Percentiles rank a stretch among this genome's conserved stretches.
Conservation (phyloP, 2,329 filamentous ascomycete species). For the Decorospora gaudefroyi region DNA sequence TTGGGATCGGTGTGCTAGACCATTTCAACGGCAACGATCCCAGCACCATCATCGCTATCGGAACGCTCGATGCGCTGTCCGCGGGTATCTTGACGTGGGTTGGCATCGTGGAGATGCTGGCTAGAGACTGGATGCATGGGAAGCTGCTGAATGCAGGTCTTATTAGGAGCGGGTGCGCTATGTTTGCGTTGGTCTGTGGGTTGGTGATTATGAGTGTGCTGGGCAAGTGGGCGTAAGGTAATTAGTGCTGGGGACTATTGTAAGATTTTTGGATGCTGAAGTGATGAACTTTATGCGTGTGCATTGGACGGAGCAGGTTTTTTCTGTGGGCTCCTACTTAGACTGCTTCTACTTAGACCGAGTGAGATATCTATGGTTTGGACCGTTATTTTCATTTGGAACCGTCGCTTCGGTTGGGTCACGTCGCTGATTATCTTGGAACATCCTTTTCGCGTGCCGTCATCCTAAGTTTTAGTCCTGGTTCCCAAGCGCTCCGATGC, state of each 20-base stretch:
- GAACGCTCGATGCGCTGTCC: slow-evolving; percentile 72
- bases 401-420: too few species aligned
- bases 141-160: slow-evolving; percentile 57
- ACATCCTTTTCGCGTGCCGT: too few species aligned
- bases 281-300: slow-evolving; percentile 4
- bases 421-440: too few species aligned
- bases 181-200: slow-evolving; percentile 62
- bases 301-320: slow-evolving; percentile 2
- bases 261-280: slow-evolving; percentile 1
- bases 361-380: background rate
- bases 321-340: too few species aligned
- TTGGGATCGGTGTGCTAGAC: slow-evolving; percentile 72
- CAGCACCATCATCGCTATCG: slow-evolving; percentile 70
- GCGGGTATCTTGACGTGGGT: slow-evolving; percentile 82
- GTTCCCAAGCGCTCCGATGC: too few species aligned
- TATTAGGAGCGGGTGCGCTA: slow-evolving; percentile 56
- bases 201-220: slow-evolving; percentile 72
- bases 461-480: too few species aligned
- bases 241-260: background rate
- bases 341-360: slow-evolving; percentile 6
- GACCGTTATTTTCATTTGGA: background rate
- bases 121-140: slow-evolving; percentile 68
- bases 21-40: slow-evolving; percentile 74
- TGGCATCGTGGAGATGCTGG: slow-evolving; percentile 79
- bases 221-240: slow-evolving; percentile 70